These are phyloP conservation scores for Pyronema domesticum DNA, from an alignment of 495 filamentous ascomycete species.

Conservation along the genomic window DNA sequence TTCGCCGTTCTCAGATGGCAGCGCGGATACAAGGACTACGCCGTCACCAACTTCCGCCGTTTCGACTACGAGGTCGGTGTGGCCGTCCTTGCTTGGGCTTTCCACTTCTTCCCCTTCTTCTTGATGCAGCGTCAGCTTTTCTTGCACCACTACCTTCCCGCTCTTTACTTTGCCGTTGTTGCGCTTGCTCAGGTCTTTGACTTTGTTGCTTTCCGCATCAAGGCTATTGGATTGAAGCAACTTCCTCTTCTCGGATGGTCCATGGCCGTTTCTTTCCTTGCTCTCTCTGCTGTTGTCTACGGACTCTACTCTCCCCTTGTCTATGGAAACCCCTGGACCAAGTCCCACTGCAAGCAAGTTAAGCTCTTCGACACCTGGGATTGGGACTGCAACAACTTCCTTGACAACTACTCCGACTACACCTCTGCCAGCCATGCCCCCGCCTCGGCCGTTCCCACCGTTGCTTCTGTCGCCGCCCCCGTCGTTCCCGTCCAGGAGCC, in stretches of 20 bases:
- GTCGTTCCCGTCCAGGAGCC: conserved; percentile 5
- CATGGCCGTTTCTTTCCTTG: conserved; percentile 51
- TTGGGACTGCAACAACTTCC: conserved; percentile 90
- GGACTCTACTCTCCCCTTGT: conserved; percentile 67
- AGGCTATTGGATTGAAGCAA: conserved; percentile 46
- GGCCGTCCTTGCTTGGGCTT: conserved; percentile 75
- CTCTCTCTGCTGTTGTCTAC: conserved; percentile 57
- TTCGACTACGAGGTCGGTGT: conserved; percentile 95
- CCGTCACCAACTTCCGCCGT: conserved; percentile 62
- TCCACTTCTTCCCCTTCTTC: conserved; percentile 96
- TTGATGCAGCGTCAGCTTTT: conserved; percentile 91
- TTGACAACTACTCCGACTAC: conserved; percentile 34
- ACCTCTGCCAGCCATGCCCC: conserved; percentile 1
- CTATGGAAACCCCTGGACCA: conserved; percentile 91
- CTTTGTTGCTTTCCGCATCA: conserved; percentile 54
- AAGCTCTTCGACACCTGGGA: conserved; percentile 87
- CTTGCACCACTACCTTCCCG: conserved; percentile 89
- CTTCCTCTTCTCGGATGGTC: conserved; percentile 55
- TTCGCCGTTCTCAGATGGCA: conserved; percentile 86
- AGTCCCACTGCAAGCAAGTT: conserved; percentile 60
- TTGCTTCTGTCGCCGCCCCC: conserved; percentile 3
- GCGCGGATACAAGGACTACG: conserved; percentile 73
- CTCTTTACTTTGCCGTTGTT: conserved; percentile 85
- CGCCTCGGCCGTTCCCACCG: conserved; percentile 1
- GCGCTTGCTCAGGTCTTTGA: conserved; percentile 77